phyloP scores from a whole-genome alignment of 2,329 filamentous ascomycete genomes.

The Colletotrichum tanaceti region DNA sequence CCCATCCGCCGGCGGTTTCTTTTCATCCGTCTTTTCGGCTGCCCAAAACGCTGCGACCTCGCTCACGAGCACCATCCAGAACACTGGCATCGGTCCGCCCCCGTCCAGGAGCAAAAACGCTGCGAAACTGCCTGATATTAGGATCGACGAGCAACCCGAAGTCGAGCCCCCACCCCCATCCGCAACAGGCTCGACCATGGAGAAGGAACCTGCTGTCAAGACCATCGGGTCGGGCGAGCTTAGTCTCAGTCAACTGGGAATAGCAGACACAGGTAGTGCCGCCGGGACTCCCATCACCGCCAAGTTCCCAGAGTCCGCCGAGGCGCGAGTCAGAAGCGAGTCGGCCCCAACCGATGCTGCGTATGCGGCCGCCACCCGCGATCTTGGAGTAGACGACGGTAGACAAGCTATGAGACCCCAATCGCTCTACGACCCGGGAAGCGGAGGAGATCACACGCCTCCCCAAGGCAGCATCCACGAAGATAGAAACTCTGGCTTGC shows the following conservation, averaged over 20 bases:
- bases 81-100: slow-evolving; percentile 63
- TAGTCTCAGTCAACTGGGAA: slow-evolving; percentile 88
- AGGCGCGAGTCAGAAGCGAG: slow-evolving; percentile 64
- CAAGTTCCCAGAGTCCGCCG: slow-evolving; percentile 63
- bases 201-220: slow-evolving; percentile 80
- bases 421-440: slow-evolving; percentile 62
- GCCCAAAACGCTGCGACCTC: slow-evolving; percentile 91
- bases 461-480: slow-evolving; percentile 74
- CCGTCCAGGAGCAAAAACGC: slow-evolving; percentile 53
- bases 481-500: slow-evolving; percentile 65
- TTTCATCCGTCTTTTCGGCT: slow-evolving; percentile 91
- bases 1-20: slow-evolving; percentile 79
- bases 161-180: slow-evolving; percentile 53
- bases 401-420: slow-evolving; percentile 54
- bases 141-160: slow-evolving; percentile 54
- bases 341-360: slow-evolving; percentile 65
- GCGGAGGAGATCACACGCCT: slow-evolving; percentile 71
- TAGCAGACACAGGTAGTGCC: slow-evolving; percentile 69
- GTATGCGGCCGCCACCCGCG: slow-evolving; percentile 46
- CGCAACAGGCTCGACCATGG: slow-evolving; percentile 51
- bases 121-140: slow-evolving; percentile 49
- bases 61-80: slow-evolving; percentile 79
- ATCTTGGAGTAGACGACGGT: slow-evolving; percentile 52
- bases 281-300: slow-evolving; percentile 67
- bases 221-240: slow-evolving; percentile 91